Evolutionary conservation across 2,329 filamentous ascomycete species (phyloP), one percentile per base, ranked within the genome.

Genomic region (Trichocomaceae sp.): DNA sequence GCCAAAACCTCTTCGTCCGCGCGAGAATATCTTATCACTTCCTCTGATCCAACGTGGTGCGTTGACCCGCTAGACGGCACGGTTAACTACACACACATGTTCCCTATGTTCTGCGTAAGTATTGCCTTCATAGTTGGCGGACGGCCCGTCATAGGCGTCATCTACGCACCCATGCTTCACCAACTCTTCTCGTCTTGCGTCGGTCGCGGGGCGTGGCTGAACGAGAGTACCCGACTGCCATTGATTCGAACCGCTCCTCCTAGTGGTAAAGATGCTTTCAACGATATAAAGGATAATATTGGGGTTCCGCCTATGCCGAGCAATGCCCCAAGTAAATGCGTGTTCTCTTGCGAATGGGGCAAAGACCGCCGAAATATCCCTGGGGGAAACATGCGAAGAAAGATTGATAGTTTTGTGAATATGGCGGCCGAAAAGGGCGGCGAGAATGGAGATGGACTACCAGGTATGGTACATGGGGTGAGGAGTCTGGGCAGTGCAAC

Each of bases 91-190:
- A 88, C 86, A 29, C 87, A 90, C 68, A 78, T 88, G 5, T 89
- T 88, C 65, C 86, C 86, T 56, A 88, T 89, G 83, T 90, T 88
- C 72, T 90, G 87, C 69, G 84, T 90, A 44, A 88, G 84, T 35
- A 89, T 90, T 63, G 86, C 79, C 48, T 84, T 90, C 63, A 75
- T 85, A 22, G 64, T 87, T 53, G 69, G 79, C 17, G 76, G 79
- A 6, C 69, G 75, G 26, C 84, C 87, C 2, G 69, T 84, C 2
- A 80, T 90, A 50, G 87, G 87, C 19, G 80, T 89, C 46, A 84
- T 90, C 63, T 82, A 86, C 62, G 86, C 86, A 0, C 87, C 87
- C 0, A 83, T 90, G 60, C 74, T 87, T 13, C 73, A 80, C 63
- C 84, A 88, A 60, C 76, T 85, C 37, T 90, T 88, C 73, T 83